These are phyloP conservation scores for Gracilaria gracilis DNA, from an alignment of 23 red algal genomes.

Conservation along the genomic window DNA sequence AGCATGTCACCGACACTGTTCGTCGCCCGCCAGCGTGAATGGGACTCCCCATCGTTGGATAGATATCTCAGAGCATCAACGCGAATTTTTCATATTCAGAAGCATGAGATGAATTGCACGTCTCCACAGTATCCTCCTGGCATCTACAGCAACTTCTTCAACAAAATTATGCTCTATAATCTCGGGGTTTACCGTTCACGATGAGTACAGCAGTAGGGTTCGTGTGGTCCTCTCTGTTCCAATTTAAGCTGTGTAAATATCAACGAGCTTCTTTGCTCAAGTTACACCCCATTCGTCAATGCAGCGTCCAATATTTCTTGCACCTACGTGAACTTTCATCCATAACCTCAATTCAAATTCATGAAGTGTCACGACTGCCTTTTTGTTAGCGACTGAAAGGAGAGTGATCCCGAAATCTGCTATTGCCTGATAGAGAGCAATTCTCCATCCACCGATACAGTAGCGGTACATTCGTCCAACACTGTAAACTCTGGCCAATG, in stretches of 20 bases:
- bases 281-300: neutral
- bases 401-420: conserved; percentile 65
- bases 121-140: conserved; percentile 16
- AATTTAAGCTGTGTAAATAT: too few species aligned
- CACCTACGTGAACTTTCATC: conserved; percentile 46
- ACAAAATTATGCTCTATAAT: neutral
- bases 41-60: conserved; percentile 18
- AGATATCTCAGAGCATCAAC: conserved; percentile 21
- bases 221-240: neutral
- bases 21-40: conserved; percentile 5
- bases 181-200: conserved; percentile 15
- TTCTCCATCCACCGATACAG: conserved; percentile 85
- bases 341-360: conserved; percentile 59
- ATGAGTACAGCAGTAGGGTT: neutral
- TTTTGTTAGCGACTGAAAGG: conserved; percentile 80
- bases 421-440: conserved; percentile 81
- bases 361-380: conserved; percentile 80
- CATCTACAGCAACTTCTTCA: conserved; percentile 2
- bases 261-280: neutral
- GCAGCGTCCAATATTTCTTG: conserved; percentile 1
- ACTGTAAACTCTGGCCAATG: conserved; percentile 83
- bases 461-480: conserved; percentile 91
- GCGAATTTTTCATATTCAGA: conserved; percentile 24
- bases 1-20: conserved; percentile 11
- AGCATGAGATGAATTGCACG: conserved; percentile 26